Base-by-base conservation (phyloP, 2,329 filamentous ascomycete species). In the Colletotrichum filicis region DNA sequence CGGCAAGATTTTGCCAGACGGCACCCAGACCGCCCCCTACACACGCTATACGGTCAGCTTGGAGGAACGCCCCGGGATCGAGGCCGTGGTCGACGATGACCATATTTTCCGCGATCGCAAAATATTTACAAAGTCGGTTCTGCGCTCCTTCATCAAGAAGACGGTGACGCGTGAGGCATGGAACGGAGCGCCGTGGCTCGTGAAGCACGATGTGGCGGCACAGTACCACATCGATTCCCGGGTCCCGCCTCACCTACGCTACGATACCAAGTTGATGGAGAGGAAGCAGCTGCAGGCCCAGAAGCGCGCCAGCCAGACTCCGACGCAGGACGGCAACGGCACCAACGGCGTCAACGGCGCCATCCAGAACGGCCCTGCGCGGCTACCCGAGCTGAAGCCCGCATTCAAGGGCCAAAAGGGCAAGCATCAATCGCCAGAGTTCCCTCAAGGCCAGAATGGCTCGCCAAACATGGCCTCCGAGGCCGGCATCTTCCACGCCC, bases 141-240 rank as follows among this genome's bases (percentile, higher is more conserved):
- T 99, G 53, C 92, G 96, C 42, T 95, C 95, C 6, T 99, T 98
- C 76, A 94, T 99, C 75, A 98, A 98, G 81, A 95, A 97, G 82
- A 97, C 95, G 0, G 93, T 98, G n/a, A 93, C 92, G 2, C 88
- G 96, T 74, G 97, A 98, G 79, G 91, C 95, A 4, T 98, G 95
- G 95, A 96, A 92, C 74, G 96, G 96, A n/a, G 97, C 97, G 0
- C 96, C 97, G 0, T 99, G 97, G 97, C 86, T 97, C 68, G 96
- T 98, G 22, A 98, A 97, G 83, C 89, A 93, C 46, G 92, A 95
- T 66, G 92, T 97, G 72, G 97, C 97, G 1, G 90, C 91, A 58
- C 89, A 92, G 75, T 98, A 97, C 82, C 92, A 94, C 74, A 97
- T 99, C 75, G 92, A 95, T 74, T 95, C 92, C n/a, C 91, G 94